Conservation (phyloP, 768 basidiomycete species). For the Mycena leptocephala region DNA sequence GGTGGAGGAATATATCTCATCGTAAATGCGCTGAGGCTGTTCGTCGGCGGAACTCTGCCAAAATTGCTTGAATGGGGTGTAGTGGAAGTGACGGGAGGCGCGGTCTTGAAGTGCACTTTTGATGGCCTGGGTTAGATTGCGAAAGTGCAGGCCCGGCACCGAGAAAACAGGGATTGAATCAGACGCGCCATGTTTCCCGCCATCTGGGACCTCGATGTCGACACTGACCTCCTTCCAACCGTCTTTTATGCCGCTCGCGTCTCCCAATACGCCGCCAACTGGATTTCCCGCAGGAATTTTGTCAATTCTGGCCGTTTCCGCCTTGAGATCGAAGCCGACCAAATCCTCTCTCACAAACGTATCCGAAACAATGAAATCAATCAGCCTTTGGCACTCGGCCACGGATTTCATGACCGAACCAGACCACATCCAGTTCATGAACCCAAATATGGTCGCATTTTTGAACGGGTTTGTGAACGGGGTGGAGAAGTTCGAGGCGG, state of each 20-base stretch:
- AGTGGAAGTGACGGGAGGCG: constrained; percentile 33
- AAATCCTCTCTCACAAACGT: constrained; percentile 26
- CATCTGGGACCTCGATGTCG: constrained; percentile 41
- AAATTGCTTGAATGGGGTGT: constrained; percentile 42
- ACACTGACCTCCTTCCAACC: constrained; percentile 28
- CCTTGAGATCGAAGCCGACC: neutral
- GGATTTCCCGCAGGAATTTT: neutral
- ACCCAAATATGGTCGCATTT: constrained; percentile 16
- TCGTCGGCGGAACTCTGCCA: constrained; percentile 33
- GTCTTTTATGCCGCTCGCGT: constrained; percentile 12
- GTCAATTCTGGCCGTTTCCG: constrained; percentile 15
- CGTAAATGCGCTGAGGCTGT: constrained; percentile 33
- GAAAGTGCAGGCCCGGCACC: constrained; percentile 31
- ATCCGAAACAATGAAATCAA: constrained; percentile 28
- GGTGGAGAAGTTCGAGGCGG: neutral
- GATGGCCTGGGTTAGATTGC: constrained; percentile 33
- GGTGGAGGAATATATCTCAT: constrained; percentile 44
- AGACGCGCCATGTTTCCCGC: constrained; percentile 8
- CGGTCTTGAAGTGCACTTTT: constrained; percentile 19
- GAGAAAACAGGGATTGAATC: constrained; percentile 14
- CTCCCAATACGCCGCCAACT: neutral
- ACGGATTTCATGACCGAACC: constrained; percentile 27
- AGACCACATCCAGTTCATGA: constrained; percentile 37
- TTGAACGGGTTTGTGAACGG: neutral
- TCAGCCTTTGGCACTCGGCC: constrained; percentile 4